phyloP scores from a whole-genome alignment of 192 early-diverging fungal genomes.

The Podila epicladia region DNA sequence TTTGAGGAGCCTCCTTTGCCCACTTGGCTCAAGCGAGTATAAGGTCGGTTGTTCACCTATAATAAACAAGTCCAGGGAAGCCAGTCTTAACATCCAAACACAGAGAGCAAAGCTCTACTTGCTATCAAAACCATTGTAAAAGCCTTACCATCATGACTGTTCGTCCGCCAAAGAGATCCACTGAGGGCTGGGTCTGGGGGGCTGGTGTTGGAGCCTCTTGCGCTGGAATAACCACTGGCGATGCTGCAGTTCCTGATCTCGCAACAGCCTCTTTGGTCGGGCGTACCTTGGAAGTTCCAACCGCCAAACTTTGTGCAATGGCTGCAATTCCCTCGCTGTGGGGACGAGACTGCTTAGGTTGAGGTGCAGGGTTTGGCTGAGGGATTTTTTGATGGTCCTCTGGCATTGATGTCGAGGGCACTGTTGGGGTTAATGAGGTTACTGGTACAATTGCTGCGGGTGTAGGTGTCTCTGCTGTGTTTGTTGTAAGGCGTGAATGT shows the following conservation, averaged over 20 bases:
- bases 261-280: too few relatives aligned
- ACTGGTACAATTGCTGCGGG: neutral
- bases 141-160: constrained; percentile 25
- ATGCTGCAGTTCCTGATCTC: too few relatives aligned
- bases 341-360: neutral
- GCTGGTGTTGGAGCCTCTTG: too few relatives aligned
- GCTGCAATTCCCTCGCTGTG: constrained; percentile 31
- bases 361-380: neutral
- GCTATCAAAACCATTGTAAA: neutral
- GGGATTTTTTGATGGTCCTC: neutral
- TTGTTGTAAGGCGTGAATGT: too few relatives aligned
- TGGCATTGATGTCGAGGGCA: neutral
- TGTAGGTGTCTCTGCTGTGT: neutral
- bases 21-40: constrained; percentile 51
- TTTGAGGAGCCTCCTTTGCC: constrained; percentile 91
- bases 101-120: neutral
- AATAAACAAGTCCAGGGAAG: neutral
- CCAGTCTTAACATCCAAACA: neutral
- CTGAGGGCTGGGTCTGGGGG: too few relatives aligned
- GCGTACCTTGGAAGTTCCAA: constrained; percentile 14
- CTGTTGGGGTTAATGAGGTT: too few relatives aligned
- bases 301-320: constrained; percentile 32
- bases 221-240: too few relatives aligned
- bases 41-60: constrained; percentile 36
- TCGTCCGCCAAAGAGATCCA: constrained; percentile 8